Evolutionary conservation across 1,284 basidiomycete genomes (phyloP).

Genomic region (Tausonia pullulans): DNA sequence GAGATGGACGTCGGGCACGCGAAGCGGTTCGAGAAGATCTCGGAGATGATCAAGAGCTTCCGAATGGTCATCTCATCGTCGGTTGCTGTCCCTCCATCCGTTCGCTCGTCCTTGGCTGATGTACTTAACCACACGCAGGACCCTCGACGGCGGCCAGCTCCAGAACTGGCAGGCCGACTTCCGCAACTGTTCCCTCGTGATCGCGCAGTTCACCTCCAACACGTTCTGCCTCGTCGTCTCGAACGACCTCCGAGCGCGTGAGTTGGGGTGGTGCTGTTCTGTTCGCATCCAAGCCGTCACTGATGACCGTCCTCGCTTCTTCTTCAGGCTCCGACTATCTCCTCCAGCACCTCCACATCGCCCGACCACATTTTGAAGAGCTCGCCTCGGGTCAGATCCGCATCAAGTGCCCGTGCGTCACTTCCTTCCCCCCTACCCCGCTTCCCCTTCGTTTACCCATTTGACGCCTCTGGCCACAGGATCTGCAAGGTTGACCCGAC

Average conservation of each 20-base stretch:
- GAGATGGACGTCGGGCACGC: slow-evolving; percentile 41
- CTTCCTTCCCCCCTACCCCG: no score
- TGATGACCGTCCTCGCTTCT: neutral
- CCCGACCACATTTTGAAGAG: slow-evolving; percentile 14
- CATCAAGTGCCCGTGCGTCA: slow-evolving; percentile 14
- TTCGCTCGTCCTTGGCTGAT: neutral
- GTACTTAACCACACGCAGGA: neutral
- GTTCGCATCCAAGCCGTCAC: neutral
- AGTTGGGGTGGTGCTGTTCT: slow-evolving; percentile 22
- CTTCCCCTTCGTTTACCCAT: no score
- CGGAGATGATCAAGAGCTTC: slow-evolving; percentile 89
- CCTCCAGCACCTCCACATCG: slow-evolving; percentile 6
- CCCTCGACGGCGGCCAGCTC: slow-evolving; percentile 1
- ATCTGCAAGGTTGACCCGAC: no score
- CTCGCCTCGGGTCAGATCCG: slow-evolving; percentile 4
- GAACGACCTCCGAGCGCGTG: slow-evolving; percentile 75
- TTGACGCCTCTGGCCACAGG: no score
- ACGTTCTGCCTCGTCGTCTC: slow-evolving; percentile 87
- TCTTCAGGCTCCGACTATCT: slow-evolving; percentile 3
- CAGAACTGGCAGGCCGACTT: slow-evolving; percentile 60
- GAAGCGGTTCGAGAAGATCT: slow-evolving; percentile 88
- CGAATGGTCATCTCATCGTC: slow-evolving; percentile 71
- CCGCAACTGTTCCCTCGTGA: slow-evolving; percentile 66
- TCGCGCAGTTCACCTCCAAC: slow-evolving; percentile 87
- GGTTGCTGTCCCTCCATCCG: slow-evolving; percentile 27